Evolutionary conservation across 208 protist species (phyloP), one percentile per base, ranked within the genome.

Genomic region (Trypanosoma scelopori): DNA sequence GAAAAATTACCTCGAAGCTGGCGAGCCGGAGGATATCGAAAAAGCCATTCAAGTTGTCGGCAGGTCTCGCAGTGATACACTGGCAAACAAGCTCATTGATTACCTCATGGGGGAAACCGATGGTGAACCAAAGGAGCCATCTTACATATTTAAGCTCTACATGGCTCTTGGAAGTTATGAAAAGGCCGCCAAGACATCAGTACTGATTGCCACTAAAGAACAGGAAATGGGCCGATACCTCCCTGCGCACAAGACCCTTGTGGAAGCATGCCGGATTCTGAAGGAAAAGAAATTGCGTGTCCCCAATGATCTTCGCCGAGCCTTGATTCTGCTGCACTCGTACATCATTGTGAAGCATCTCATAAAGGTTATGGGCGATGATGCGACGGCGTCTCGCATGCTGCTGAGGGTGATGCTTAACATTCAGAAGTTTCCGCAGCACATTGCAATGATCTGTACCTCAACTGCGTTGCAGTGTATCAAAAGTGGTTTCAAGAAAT

Each of bases 111-210:
- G 97, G 20, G 93, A 98, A 60, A 82, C 77, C 0, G 97, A 98
- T 69, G 93, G 92, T 25, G 82, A 97, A 43, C 93, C 96, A 28
- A 99, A 98, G 84, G 94, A 98, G 64, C 94, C 95, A 1, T 92
- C 96, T n/a, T 98, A 98, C 77, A 98, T 99, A 63, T 98, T 98
- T 79, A 89, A 93, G 61, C 85, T 99, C 32, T 98, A 98, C 74
- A 96, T 99, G 80, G 94, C 95, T 9, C 82, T 98, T 23, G 95
- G 96, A 47, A 97, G 97, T 79, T 98, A 91, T 70, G 82, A 95
- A 60, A 97, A 99, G 78, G 97, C 97, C 4, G 92, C 93, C 12
- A 93, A 94, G 68, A 98, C 96, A 32, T 98, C 96, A 5, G 89
- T 98, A 22, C 93, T 98, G 45, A 98, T 99, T 57, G 91, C 97